Evolutionary conservation across 495 filamentous ascomycete genomes (phyloP), one percentile per base, ranked within the genome.

Genomic region (Xylaria castorea): DNA sequence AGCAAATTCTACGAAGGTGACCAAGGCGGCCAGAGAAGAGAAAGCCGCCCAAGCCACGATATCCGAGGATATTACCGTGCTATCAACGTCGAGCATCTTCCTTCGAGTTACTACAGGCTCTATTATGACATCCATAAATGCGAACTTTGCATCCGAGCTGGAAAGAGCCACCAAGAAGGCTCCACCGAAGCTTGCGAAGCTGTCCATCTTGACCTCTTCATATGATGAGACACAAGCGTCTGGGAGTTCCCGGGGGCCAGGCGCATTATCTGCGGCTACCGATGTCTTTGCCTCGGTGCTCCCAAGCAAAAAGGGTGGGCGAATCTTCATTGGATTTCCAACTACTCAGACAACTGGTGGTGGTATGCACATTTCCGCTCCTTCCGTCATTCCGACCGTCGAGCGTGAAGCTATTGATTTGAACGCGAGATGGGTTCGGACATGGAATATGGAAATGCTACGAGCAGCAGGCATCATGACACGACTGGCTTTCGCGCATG

Each of bases 311-410:
- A 88, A 88, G 74, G 89, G 91, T 57, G 97, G 97, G 32, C 89
- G 92, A 65, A 91, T 99, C 42, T 99, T 98, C 78, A 99, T 99
- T 76, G 97, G 97, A 1, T 98, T 98, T 80, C 95, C 96, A 32
- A 99, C 97, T 4, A 92, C 93, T 60, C 97, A 99, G 82, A 99
- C 97, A 1, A 99, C 97, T 3, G 94, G 94, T 34, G 90, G 95
- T 16, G 92, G 94, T 42, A 93, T 94, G 75, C 97, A 99, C 82
- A 92, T 99, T n/a, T 97, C 94, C n/a, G 97, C 97, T 1, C 95
- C 95, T 8, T 97, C 95, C 20, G 91, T 98, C 50, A 98, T 99
- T 73, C 97, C 97, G 3, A 99, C 97, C 0, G 97, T 98, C n/a
- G 97, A 99, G 83, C 89, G 97, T 68, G 97, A 99, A 80, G 94